phyloP scores from a whole-genome alignment of 768 basidiomycete genomes.

The Xerocomellus intermedius region DNA sequence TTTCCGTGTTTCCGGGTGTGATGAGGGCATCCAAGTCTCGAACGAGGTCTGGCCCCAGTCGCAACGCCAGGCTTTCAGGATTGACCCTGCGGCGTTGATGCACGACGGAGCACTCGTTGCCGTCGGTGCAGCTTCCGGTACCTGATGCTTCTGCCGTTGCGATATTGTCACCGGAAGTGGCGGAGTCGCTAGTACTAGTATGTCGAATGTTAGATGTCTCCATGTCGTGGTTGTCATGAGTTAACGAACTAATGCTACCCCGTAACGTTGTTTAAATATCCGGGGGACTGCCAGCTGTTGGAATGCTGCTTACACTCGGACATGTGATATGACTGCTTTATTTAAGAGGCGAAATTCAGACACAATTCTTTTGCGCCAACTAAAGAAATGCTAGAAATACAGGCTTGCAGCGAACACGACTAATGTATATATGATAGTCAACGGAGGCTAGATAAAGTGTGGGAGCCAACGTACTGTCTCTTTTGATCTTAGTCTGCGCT shows the following conservation, averaged over 20 bases:
- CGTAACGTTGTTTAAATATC: constrained; percentile 16
- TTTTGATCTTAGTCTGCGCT: constrained; percentile 87
- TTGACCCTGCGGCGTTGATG: constrained; percentile 53
- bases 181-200: neutral
- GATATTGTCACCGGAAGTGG: neutral
- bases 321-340: constrained; percentile 11
- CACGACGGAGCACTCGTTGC: constrained; percentile 1
- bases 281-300: constrained; percentile 7
- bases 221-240: constrained; percentile 11
- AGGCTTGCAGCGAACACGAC: constrained; percentile 86
- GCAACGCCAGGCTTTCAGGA: constrained; percentile 64
- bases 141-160: constrained; percentile 1
- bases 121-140: constrained; percentile 9
- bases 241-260: neutral
- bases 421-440: constrained; percentile 28
- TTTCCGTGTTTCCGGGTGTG: constrained; percentile 62
- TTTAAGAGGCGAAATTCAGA: neutral
- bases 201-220: neutral
- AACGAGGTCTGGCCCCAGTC: constrained; percentile 64
- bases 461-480: constrained; percentile 75
- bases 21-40: constrained; percentile 73
- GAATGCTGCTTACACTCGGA: constrained; percentile 17
- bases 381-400: constrained; percentile 58
- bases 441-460: neutral
- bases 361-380: neutral